phyloP scores from a whole-genome alignment of 108 stramenopile genomes.

The Chaetoceros muelleri region DNA sequence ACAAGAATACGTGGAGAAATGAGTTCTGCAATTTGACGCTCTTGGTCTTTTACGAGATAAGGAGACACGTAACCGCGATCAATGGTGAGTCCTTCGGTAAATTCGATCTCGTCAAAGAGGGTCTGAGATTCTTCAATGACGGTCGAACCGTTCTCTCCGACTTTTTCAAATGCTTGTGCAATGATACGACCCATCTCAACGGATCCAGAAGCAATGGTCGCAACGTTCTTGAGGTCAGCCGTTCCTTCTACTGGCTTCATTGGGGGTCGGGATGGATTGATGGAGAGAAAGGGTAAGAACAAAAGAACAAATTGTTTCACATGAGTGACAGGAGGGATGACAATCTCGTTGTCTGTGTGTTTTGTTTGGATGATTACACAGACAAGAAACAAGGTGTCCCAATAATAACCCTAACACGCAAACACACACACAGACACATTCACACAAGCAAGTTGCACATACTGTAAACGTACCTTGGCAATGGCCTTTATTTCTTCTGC shows the following conservation, averaged over 20 bases:
- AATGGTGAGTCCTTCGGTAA: slow-evolving; percentile 96
- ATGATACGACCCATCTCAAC: slow-evolving; percentile 91
- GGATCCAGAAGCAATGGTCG: slow-evolving; percentile 89
- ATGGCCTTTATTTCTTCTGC: slow-evolving; percentile 63
- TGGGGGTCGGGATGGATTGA: no score
- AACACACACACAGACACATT: slow-evolving; percentile 4
- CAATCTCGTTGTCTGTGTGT: background rate
- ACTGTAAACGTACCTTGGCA: slow-evolving; percentile 50
- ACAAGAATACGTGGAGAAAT: slow-evolving; percentile 75
- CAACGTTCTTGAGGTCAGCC: slow-evolving; percentile 86
- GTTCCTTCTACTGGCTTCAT: slow-evolving; percentile 61
- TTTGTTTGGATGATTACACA: background rate
- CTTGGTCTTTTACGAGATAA: slow-evolving; percentile 96
- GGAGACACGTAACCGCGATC: slow-evolving; percentile 96
- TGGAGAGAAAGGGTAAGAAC: slow-evolving; percentile 1
- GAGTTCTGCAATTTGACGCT: slow-evolving; percentile 90
- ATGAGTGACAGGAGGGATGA: background rate
- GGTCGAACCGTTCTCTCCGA: slow-evolving; percentile 92
- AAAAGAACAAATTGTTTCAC: background rate
- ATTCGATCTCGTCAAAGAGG: slow-evolving; percentile 91
- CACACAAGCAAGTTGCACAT: background rate
- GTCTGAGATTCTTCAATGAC: slow-evolving; percentile 95
- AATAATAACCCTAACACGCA: background rate
- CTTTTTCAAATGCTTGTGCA: slow-evolving; percentile 90
- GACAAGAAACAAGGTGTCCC: background rate